phyloP scores from a whole-genome alignment of 192 early-diverging fungal species.

The Backusella parvicylindrica region DNA sequence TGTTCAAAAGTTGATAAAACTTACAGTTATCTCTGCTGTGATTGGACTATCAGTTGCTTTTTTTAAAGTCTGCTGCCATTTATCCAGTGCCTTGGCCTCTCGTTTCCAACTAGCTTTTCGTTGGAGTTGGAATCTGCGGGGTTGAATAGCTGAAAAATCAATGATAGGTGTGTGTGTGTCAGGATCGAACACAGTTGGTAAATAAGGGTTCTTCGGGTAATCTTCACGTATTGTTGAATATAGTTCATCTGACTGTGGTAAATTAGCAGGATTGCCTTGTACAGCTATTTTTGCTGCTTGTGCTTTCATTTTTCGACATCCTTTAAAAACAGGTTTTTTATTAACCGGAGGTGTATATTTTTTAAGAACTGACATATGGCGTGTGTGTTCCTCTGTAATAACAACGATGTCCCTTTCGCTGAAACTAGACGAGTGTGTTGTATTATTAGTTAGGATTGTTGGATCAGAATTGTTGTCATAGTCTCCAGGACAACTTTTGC shows the following conservation, averaged over 20 bases:
- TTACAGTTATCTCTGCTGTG: background rate
- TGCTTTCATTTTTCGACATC: background rate
- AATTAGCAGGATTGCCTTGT: background rate
- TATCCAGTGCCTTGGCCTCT: conserved; percentile 8
- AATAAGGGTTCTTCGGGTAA: background rate
- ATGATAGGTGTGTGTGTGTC: background rate
- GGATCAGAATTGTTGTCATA: no score
- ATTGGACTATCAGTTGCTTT: background rate
- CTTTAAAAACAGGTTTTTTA: conserved; percentile 3
- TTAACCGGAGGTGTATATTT: background rate
- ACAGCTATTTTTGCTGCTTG: background rate
- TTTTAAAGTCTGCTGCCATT: conserved; percentile 7
- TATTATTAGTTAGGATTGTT: background rate
- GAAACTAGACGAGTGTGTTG: background rate
- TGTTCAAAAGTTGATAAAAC: background rate
- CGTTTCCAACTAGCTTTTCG: conserved; percentile 6
- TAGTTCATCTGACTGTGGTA: background rate
- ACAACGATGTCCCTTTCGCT: background rate
- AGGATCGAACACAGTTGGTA: conserved; percentile 1
- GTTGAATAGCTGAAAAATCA: conserved; percentile 5
- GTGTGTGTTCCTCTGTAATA: conserved; percentile 4
- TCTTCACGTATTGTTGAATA: background rate
- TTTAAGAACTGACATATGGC: background rate
- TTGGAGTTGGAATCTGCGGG: background rate
- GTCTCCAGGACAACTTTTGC: background rate